These are phyloP conservation scores for Prosopis cineraria DNA, from an alignment of 306 rosid species.

Conservation along the genomic window DNA sequence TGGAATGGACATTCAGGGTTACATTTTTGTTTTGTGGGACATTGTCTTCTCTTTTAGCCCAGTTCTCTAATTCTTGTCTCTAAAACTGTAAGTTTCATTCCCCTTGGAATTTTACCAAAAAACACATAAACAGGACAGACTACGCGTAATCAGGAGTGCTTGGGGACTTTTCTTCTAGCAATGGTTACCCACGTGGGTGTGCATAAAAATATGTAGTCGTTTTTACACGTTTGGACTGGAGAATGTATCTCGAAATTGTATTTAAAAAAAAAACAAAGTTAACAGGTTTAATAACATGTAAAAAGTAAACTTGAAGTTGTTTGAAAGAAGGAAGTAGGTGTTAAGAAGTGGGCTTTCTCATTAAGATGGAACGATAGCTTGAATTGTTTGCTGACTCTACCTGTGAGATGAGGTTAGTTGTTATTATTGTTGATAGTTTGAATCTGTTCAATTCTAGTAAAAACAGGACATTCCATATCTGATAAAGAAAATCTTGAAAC, in stretches of 20 bases:
- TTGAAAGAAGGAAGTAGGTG: background rate
- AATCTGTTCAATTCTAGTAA: background rate
- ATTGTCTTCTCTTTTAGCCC: background rate
- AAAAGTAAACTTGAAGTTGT: background rate
- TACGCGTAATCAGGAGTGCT: background rate
- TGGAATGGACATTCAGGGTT: slow-evolving; percentile 4
- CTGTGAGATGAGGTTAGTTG: too few species aligned
- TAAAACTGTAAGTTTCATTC: background rate
- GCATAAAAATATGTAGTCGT: background rate
- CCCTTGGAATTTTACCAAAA: too few species aligned
- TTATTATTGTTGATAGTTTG: background rate
- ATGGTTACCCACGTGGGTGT: background rate
- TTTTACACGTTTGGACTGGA: background rate
- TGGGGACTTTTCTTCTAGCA: background rate
- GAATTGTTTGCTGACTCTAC: too few species aligned
- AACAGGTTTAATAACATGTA: background rate
- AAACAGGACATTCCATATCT: background rate
- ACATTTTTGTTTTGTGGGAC: background rate
- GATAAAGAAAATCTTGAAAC: background rate
- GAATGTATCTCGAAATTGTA: background rate
- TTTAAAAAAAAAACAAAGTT: background rate
- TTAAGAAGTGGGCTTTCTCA: background rate
- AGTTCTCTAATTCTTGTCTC: background rate
- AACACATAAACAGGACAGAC: too few species aligned
- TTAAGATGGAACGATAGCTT: background rate